A percentile compares a stretch with the other conserved stretches of the same genome.
phyloP scores from a whole-genome alignment of 495 filamentous ascomycete species.

The Parmelia sp. region DNA sequence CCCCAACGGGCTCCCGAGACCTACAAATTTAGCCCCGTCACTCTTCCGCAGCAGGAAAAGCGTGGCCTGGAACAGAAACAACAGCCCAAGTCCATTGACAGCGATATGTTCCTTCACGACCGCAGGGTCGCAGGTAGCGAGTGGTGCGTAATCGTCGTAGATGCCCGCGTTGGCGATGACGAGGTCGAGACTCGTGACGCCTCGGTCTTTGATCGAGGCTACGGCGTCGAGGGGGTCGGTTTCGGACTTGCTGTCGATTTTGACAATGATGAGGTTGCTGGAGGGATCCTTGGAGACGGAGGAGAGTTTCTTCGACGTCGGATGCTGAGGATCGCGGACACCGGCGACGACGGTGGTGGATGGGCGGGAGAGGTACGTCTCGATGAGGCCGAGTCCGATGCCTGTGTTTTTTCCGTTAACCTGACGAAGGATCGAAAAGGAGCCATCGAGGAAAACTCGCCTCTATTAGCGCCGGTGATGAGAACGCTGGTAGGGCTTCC shows the following conservation, averaged over 20 bases:
- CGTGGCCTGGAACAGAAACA: constrained; percentile 39
- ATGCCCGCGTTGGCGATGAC: constrained; percentile 46
- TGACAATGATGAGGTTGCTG: constrained; percentile 36
- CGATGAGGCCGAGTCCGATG: too few relatives aligned
- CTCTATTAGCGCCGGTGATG: too few relatives aligned
- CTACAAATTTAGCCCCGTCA: constrained; percentile 33
- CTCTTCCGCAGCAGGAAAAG: constrained; percentile 33
- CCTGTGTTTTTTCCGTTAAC: too few relatives aligned
- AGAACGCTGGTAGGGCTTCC: too few relatives aligned
- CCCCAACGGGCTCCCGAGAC: constrained; percentile 24
- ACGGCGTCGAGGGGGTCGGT: constrained; percentile 29
- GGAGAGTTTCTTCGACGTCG: too few relatives aligned
- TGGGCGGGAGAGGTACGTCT: too few relatives aligned
- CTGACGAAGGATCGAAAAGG: too few relatives aligned
- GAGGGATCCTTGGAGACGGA: too few relatives aligned
- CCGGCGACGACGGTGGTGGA: too few relatives aligned
- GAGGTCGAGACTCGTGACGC: constrained; percentile 38
- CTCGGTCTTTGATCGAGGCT: constrained; percentile 16
- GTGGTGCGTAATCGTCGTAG: constrained; percentile 4
- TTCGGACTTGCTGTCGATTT: constrained; percentile 35
- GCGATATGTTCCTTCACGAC: constrained; percentile 34
- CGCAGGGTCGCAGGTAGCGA: constrained; percentile 24
- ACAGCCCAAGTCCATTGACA: constrained; percentile 35
- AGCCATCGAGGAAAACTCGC: too few relatives aligned
- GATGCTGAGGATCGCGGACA: too few relatives aligned